These are phyloP conservation scores for Tulasnella sp. DNA, from an alignment of 768 basidiomycete species.

Conservation along the genomic window DNA sequence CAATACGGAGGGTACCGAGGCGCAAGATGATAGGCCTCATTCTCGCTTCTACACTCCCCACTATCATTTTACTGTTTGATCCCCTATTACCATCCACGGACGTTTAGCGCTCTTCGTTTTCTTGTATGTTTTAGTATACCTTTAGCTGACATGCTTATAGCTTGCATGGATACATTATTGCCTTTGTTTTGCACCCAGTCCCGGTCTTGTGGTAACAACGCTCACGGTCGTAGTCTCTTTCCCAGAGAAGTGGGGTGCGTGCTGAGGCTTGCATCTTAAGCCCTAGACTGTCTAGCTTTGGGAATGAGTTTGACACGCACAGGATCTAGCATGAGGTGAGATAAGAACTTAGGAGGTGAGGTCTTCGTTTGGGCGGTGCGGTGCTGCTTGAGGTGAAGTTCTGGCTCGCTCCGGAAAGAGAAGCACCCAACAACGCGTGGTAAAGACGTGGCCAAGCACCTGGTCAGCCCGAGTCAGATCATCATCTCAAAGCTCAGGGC, in stretches of 20 bases:
- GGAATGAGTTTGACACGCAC: conserved; percentile 11
- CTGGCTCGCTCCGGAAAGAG: conserved; percentile 10
- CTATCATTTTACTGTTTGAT: not conserved
- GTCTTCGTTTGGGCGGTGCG: conserved; percentile 1
- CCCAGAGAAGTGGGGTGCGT: not conserved
- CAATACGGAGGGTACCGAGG: not conserved
- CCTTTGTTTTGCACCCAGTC: not conserved
- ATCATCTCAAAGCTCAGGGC: conserved; percentile 1
- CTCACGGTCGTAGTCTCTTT: not conserved
- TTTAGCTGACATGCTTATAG: not conserved
- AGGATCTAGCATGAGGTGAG: conserved; percentile 16
- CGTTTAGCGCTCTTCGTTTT: conserved; percentile 1
- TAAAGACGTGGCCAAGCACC: conserved; percentile 20
- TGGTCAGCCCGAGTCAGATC: conserved; percentile 14
- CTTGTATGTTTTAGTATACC: conserved; percentile 2
- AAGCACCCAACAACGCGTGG: not conserved
- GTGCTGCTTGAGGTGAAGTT: conserved; percentile 5
- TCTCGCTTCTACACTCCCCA: not conserved
- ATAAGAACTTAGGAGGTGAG: conserved; percentile 9
- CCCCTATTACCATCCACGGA: not conserved
- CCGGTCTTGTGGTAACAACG: not conserved
- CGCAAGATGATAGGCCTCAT: not conserved
- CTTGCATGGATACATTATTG: conserved; percentile 11
- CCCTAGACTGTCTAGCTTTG: not conserved
- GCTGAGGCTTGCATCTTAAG: not conserved